These are phyloP conservation scores for Wallacemonas sp. DNA, from an alignment of 208 protist species.

Conservation along the genomic window DNA sequence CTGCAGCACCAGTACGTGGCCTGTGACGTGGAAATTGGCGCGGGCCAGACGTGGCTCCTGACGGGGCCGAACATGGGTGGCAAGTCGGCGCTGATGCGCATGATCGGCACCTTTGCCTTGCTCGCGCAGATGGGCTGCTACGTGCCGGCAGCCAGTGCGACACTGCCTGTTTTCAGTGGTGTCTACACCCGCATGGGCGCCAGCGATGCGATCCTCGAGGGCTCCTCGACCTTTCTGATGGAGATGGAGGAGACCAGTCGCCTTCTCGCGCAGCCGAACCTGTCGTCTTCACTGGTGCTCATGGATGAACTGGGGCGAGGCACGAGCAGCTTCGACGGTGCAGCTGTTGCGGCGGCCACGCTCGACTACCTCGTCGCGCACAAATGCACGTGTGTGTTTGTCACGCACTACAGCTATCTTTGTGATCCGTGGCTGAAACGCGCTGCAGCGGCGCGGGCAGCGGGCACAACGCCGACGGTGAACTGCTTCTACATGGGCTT, in stretches of 20 bases:
- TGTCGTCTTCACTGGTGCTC: slow-evolving; percentile 90
- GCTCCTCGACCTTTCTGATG: slow-evolving; percentile 95
- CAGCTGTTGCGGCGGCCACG: slow-evolving; percentile 92
- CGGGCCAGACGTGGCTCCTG: slow-evolving; percentile 75
- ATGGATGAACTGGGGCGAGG: slow-evolving; percentile 97
- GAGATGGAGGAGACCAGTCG: slow-evolving; percentile 97
- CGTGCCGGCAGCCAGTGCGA: slow-evolving; percentile 88
- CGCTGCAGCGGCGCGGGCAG: not conserved
- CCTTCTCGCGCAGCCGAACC: slow-evolving; percentile 82
- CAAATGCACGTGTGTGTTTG: slow-evolving; percentile 89
- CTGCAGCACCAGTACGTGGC: slow-evolving; percentile 66
- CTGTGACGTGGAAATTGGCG: slow-evolving; percentile 48
- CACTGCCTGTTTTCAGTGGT: slow-evolving; percentile 83
- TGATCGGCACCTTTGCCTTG: slow-evolving; percentile 91
- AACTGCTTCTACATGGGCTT: slow-evolving; percentile 90
- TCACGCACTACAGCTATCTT: slow-evolving; percentile 94
- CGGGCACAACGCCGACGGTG: slow-evolving; percentile 23
- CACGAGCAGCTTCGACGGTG: slow-evolving; percentile 95
- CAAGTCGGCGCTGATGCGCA: slow-evolving; percentile 93
- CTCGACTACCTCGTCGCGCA: slow-evolving; percentile 84
- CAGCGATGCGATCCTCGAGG: slow-evolving; percentile 89
- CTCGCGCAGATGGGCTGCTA: slow-evolving; percentile 95
- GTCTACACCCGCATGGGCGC: slow-evolving; percentile 96
- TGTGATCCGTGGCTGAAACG: slow-evolving; percentile 48
- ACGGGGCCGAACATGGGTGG: slow-evolving; percentile 97